Evolutionary conservation across 176 grass and related monocot genomes (phyloP), one percentile per base, ranked within the genome.

Genomic region (Echinochloa phyllopogon): DNA sequence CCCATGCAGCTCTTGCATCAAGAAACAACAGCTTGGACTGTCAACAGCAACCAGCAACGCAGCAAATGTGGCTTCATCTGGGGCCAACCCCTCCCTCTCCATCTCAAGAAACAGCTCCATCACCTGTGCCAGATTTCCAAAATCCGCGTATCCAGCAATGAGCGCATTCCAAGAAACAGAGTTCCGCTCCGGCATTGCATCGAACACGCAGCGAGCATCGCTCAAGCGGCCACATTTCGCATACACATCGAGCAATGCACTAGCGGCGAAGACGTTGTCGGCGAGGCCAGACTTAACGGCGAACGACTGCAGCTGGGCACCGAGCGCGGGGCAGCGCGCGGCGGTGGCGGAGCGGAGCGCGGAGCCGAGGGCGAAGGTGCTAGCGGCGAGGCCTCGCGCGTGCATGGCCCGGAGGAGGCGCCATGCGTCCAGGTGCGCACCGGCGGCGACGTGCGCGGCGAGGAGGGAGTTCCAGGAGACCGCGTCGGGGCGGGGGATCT

Each of bases 391-490:
- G 1, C 82, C 85, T 6, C 14, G 36, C 3, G 21, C 79, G 47
- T 85, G 78, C 93, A 94, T 94, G 24, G 10, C 15, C 0, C 48
- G 37, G 15, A 90, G 52, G 60, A 92, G 55, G 55, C 6, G 1
- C 85, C 82, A 86, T 80, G 90, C 85, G 5, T 48, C 65, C 3
- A 14, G 5, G 21, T 90, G 62, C 70, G 85, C 84, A 3, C 62
- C 62, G 3, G 74, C 83, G 0, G 85, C 53, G 69, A 90, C 87
- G 8, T 92, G 69, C 0, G 90, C 87, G 0, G 90, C 70, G 79
- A 94, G 85, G 43, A 94, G 82, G 49, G 93, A 65, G 82, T 94
- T 94, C 93, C 90, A 92, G 40, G 93, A 90, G 69, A 72, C 90
- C 5, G 70, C 40, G 51, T 92, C 93, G 2, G 69, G 90, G 39